Base-by-base conservation (phyloP, 176 grass and related monocot genomes). In the Triticum dicoccoides region DNA sequence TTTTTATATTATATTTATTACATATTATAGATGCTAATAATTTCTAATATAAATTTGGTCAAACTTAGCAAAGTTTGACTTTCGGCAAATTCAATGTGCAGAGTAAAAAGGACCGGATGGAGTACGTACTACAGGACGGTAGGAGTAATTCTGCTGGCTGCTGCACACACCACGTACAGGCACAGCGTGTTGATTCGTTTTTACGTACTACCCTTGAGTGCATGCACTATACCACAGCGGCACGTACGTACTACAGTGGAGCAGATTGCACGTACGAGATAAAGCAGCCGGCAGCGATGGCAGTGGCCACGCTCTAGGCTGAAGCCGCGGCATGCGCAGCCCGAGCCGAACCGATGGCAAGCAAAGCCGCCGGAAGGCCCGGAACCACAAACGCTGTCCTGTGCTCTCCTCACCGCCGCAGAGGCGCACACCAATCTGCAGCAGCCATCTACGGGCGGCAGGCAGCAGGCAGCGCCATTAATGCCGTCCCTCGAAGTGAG, bases 401-500 rank as follows among this genome's bases (percentile, higher is more conserved):
- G 5, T 17, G 4, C 5, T 45, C 34, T 61, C 86, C 80, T 76
- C 42, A 11, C 39, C n/a, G 9, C n/a, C 51, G 11, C 18, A 34
- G 18, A 4, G 4, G 32, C 20, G n/a, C 78, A 65, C 24, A 76
- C 44, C 45, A 54, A 77, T 20, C 33, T 29, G n/a, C 41, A 11
- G 52, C 45, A 27, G 45, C 66, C 76, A 59, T 17, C 64, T 68
- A 33, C 32, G 23, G 32, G 8, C 20, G 21, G 32, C 11, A 5
- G 59, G 61, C 6, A 27, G 61, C 10, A 37, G 5, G 81, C 12
- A 59, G 69, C 74, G 41, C 51, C 77, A 75, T 80, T 74, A 51
- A 80, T 44, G 17, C 27, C 12, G 8, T 51, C 70, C 45, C 78
- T 86, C 33, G 70, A 69, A 77, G 70, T 74, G 69, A 76, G 69